These are phyloP conservation scores for Penicillium riverlandense DNA, from an alignment of 495 filamentous ascomycete species.

Conservation along the genomic window DNA sequence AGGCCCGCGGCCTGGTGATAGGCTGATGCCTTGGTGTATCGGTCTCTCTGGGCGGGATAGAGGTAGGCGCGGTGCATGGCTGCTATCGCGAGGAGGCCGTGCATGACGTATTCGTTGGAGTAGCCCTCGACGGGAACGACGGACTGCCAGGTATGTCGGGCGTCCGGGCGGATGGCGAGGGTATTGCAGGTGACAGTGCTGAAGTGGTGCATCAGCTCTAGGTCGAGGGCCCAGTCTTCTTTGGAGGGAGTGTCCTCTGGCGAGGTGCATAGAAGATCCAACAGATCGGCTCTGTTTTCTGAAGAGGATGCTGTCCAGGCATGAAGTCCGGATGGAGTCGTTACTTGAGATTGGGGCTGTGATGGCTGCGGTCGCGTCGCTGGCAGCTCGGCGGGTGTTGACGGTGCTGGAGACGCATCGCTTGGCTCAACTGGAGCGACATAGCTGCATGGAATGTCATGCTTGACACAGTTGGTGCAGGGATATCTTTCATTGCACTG, in stretches of 20 bases:
- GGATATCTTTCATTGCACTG: constrained; percentile 20
- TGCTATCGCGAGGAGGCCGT: constrained; percentile 32
- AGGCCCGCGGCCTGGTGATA: constrained; percentile 17
- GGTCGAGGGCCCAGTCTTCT: constrained; percentile 19
- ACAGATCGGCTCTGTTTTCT: constrained; percentile 2
- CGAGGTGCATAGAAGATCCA: constrained; percentile 7
- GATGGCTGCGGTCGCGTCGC: neutral
- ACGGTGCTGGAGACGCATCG: neutral
- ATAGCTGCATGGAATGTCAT: constrained; percentile 15
- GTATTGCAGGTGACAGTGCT: constrained; percentile 20
- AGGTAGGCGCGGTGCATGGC: constrained; percentile 29
- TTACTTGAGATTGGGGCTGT: neutral
- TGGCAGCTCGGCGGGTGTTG: constrained; percentile 4
- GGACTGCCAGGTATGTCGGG: constrained; percentile 23
- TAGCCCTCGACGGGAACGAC: constrained; percentile 28
- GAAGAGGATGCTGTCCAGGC: neutral
- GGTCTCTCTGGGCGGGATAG: constrained; percentile 4
- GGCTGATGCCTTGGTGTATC: constrained; percentile 20
- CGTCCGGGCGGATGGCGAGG: constrained; percentile 14
- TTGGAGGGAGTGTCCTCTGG: neutral
- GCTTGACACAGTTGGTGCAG: constrained; percentile 19
- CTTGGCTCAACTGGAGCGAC: constrained; percentile 1
- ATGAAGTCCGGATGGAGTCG: neutral
- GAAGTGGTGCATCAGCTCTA: constrained; percentile 30
- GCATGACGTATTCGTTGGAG: constrained; percentile 30